A percentile compares a stretch with the other conserved stretches of the same genome.
phyloP scores from a whole-genome alignment of 805 yeast genomes.

The Candida vaughaniae region DNA sequence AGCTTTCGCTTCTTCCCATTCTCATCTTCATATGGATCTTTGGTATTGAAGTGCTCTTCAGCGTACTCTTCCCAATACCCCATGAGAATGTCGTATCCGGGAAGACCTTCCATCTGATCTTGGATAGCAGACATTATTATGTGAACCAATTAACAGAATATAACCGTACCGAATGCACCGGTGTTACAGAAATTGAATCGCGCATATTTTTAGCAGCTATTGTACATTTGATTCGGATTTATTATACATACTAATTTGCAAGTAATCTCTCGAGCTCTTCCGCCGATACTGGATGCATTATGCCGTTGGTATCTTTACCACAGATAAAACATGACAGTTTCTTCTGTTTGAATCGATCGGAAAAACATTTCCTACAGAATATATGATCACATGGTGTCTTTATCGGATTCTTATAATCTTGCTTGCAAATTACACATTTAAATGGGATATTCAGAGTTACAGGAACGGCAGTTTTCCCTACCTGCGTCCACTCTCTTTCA shows the following conservation, averaged over 20 bases:
- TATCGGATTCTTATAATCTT: slow-evolving; percentile 55
- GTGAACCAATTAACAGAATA: not conserved
- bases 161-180: not conserved
- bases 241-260: no score
- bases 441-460: slow-evolving; percentile 41
- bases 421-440: slow-evolving; percentile 60
- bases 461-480: slow-evolving; percentile 7
- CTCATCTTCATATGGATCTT: slow-evolving; percentile 63
- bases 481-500: slow-evolving; percentile 67
- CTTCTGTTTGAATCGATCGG: slow-evolving; percentile 40
- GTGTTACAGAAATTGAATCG: not conserved
- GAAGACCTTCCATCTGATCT: slow-evolving; percentile 37
- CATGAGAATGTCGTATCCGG: slow-evolving; percentile 56
- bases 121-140: slow-evolving; percentile 26
- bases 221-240: not conserved
- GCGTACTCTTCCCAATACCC: slow-evolving; percentile 67
- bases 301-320: slow-evolving; percentile 58
- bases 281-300: slow-evolving; percentile 41
- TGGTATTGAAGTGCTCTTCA: slow-evolving; percentile 60
- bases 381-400: slow-evolving; percentile 61
- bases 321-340: slow-evolving; percentile 56
- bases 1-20: slow-evolving; percentile 62
- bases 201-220: no score
- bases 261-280: not conserved
- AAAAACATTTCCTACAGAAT: slow-evolving; percentile 63